Base-by-base conservation (phyloP, 345 rosid genomes). In the Citrus cavaleriei region DNA sequence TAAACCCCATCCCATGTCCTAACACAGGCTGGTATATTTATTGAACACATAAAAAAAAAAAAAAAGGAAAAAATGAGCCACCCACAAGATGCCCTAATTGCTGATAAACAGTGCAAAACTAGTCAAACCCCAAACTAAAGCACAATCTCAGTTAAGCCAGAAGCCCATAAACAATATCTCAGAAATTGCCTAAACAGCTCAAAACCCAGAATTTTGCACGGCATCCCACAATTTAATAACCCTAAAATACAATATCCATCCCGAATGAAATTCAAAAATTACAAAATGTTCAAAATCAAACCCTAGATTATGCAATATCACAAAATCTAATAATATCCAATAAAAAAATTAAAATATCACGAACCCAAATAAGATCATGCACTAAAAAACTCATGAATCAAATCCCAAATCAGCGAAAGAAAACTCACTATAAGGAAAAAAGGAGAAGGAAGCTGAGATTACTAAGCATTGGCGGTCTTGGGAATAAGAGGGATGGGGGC, bases 391-490 rank as follows among this genome's bases (percentile, higher is more conserved):
- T 16, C 58, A 72, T 28, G 22, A 59, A 79, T n/a, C 27, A 42
- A 28, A 30, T n/a, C 5, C 0, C 10, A 10, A 67, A 22, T 30
- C 21, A 34, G 28, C 0, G 3, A 30, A 58, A 9, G 8, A 61
- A 64, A 55, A 83, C 88, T 80, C 42, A 88, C 57, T 14, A 65
- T 72, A 34, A 76, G 65, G 65, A 13, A 46, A 46, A 46, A 46
- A 46, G 51, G 74, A 62, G 9, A 16, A 42, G 68, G 46, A 7
- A 30, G 13, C 9, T 54, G 22, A 28, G 66, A 8, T 32, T 55
- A n/a, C 85, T 87, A 94, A 78, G 98, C 91, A 82, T 88, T 89
- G 70, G 98, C 98, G 32, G 99, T 91, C 60, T 88, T 92, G 64
- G 98, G 94, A 85, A 92, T 88, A 68, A 94, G 93, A 85, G 97